Base-by-base conservation (phyloP, 768 basidiomycete genomes). In the Collybia sp. region DNA sequence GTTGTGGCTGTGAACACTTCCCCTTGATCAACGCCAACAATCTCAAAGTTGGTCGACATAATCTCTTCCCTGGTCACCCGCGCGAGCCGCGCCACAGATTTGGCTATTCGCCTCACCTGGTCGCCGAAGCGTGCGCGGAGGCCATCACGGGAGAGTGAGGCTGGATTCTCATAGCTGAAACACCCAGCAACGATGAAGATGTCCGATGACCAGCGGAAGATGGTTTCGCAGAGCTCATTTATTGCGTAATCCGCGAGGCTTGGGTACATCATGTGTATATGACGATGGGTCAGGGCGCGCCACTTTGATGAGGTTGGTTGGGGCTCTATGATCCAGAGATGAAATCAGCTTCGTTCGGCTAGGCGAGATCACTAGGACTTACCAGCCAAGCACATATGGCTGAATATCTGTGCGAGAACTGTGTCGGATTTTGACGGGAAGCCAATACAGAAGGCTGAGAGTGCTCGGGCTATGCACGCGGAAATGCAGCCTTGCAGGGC, bases 271-370 rank as follows among this genome's bases (percentile, higher is more conserved):
- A 67, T 69, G 47, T 84, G 83, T 36, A 88, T 82, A 43, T 85
- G 76, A 36, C 71, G 70, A 55, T 88, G 86, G 1, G 87, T 79
- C 36, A 90, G 66, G 0, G 86, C 77, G 40, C 87, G 75, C 87
- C 87, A 90, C 56, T 83, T 79, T 0, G 85, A 81, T 1, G 85
- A 84, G 0, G 81, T 85, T 3, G 87, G 85, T 59, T 90, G 87
- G 19, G 84, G 82, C 59, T 88, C 87, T 80, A 55, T 47, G 35
- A 44, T 36, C 52, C 46, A 12, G 45, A 37, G 12, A 49, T 50
- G 33, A 46, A 40, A 32, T 33, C 44, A 46, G 34, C 31, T 46
- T 36, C 12, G 31, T 18, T 18, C 40, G 32, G 18, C 39, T 18
- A 25, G 35, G 19, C 17, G 34, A 30, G 30, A 44, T 6, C 19